phyloP scores from a whole-genome alignment of 441 rosid species.

The Corymbia citriodora region DNA sequence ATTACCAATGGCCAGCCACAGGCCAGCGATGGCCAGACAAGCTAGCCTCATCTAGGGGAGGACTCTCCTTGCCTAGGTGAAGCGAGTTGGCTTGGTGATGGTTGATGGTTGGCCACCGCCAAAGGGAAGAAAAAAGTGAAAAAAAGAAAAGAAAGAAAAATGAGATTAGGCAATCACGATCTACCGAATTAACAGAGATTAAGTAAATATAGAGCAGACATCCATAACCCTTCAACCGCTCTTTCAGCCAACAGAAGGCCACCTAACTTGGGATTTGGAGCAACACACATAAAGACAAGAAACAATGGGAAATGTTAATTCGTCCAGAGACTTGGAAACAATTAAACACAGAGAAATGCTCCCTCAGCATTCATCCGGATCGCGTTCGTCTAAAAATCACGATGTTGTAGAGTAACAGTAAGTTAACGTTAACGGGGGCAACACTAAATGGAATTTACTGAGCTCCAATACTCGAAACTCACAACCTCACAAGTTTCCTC shows the following conservation, averaged over 20 bases:
- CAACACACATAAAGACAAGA: neutral
- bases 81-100: too few relatives aligned
- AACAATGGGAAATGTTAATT: neutral
- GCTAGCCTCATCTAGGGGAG: too few relatives aligned
- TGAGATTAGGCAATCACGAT: neutral
- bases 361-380: neutral
- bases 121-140: too few relatives aligned
- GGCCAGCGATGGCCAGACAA: too few relatives aligned
- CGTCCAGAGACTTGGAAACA: neutral
- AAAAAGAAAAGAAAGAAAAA: too few relatives aligned
- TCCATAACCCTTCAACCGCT: neutral
- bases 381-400: neutral
- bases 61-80: too few relatives aligned
- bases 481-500: neutral
- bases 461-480: neutral
- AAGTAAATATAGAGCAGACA: neutral
- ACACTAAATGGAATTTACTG: neutral
- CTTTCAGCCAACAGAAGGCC: neutral
- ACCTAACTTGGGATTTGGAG: neutral
- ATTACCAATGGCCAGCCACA: too few relatives aligned
- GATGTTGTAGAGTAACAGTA: neutral
- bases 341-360: neutral
- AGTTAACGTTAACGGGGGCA: neutral
- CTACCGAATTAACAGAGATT: neutral
- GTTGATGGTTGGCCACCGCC: too few relatives aligned